These are phyloP conservation scores for Amanita thiersii DNA, from an alignment of 768 basidiomycete genomes.

Conservation along the genomic window DNA sequence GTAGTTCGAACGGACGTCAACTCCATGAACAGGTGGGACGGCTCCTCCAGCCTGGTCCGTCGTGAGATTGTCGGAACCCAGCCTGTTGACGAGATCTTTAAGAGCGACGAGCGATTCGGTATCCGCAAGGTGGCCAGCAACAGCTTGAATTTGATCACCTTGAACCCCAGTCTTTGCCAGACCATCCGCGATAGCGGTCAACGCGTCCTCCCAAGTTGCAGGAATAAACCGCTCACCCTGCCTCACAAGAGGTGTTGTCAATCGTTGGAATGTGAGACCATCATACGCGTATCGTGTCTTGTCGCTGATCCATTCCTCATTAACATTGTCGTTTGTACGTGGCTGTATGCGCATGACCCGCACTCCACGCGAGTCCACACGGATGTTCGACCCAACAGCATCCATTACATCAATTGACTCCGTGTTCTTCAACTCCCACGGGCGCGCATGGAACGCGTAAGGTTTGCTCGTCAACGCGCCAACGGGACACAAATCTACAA, in stretches of 20 bases:
- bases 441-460: slow-evolving; percentile 93
- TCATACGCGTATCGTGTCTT: slow-evolving; percentile 98
- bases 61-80: slow-evolving; percentile 91
- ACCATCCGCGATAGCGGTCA: slow-evolving; percentile 72
- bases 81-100: slow-evolving; percentile 86
- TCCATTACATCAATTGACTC: slow-evolving; percentile 95
- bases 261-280: slow-evolving; percentile 89
- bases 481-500: slow-evolving; percentile 96
- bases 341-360: slow-evolving; percentile 98
- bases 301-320: slow-evolving; percentile 99
- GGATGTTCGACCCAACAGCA: slow-evolving; percentile 93
- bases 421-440: slow-evolving; percentile 98
- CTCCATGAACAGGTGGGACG: slow-evolving; percentile 63
- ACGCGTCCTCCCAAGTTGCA: slow-evolving; percentile 86
- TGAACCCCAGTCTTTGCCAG: slow-evolving; percentile 72
- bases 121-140: slow-evolving; percentile 90
- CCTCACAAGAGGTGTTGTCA: slow-evolving; percentile 88
- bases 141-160: slow-evolving; percentile 89
- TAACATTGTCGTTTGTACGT: slow-evolving; percentile 93
- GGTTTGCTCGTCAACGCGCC: slow-evolving; percentile 98
- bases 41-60: slow-evolving; percentile 69
- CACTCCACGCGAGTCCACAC: slow-evolving; percentile 90
- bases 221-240: slow-evolving; percentile 89
- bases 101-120: slow-evolving; percentile 89
- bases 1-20: slow-evolving; percentile 93